Evolutionary conservation across 164 flowering plant species (phyloP), one percentile per base, ranked within the genome.

Genomic region (Nymphaea thermarum): DNA sequence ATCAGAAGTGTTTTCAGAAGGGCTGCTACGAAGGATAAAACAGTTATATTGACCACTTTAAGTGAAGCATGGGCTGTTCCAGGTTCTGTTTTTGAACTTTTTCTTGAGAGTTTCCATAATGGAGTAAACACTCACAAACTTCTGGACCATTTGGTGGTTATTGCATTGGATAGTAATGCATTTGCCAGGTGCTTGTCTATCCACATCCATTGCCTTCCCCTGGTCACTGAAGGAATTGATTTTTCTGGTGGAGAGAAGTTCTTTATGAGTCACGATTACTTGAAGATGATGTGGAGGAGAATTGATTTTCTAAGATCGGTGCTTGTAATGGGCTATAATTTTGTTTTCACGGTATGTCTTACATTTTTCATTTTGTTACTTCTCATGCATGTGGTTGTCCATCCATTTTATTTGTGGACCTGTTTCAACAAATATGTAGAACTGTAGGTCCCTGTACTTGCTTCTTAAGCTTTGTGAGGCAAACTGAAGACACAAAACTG

Each of bases 261-360:
- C 67, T 93, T 85, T 66, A 90, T 90, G 96, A 81, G 85, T 10
- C 76, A 80, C 18, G 80, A 80, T 65, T 93, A 90, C 73, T 73
- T 90, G 80, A 78, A 82, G 69, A 90, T 90, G 96, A 90, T 90
- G 96, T 90, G 96, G 96, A 82, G 82, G 73, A 78, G 96, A 70
- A 83, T 87, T 68, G 85, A 83, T 67, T 87, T 90, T 69, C 76
- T 90, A 44, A 73, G 84, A 1, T 67, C 82, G 62, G 82, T 90
- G 68, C 94, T 90, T 67, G 86, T 85, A 66, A 74, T 82, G 86
- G 96, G 96, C 4, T 87, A 83, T 76, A 84, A 80, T 71, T 90
- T 90, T 66, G 70, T 90, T 64, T 90, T 90, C 83, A 85, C 96
- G 81, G 93, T 88, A 86, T 67, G 42, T 59, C 59, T 61, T 42